phyloP scores from a whole-genome alignment of 2,329 filamentous ascomycete genomes.

The Clonostachys solani region DNA sequence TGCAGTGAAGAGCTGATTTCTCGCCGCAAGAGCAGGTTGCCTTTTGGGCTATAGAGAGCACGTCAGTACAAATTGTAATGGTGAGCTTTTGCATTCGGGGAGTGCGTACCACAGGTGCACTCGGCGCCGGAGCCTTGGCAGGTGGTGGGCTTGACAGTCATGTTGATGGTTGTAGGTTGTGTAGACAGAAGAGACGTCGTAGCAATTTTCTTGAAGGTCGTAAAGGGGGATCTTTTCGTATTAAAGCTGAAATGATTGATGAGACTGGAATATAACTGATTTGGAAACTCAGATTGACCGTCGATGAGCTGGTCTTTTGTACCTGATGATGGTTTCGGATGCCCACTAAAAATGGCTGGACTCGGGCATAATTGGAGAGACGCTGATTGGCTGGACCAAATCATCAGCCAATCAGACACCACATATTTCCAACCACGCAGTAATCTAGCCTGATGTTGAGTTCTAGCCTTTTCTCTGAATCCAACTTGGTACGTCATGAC shows the following conservation, averaged over 20 bases:
- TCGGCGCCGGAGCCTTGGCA: constrained; percentile 52
- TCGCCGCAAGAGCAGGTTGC: constrained; percentile 86
- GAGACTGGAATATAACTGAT: too few relatives aligned
- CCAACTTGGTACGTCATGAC: background rate
- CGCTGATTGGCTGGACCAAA: background rate
- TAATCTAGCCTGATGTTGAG: background rate
- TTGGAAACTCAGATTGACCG: too few relatives aligned
- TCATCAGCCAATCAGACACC: too few relatives aligned
- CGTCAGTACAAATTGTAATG: constrained; percentile 4
- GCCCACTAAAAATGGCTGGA: background rate
- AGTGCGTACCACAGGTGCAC: constrained; percentile 53
- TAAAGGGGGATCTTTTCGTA: background rate
- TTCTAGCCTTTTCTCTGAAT: background rate
- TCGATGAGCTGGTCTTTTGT: background rate
- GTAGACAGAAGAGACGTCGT: too few relatives aligned
- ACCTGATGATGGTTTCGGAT: background rate
- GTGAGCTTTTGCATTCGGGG: background rate
- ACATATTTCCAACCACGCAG: background rate
- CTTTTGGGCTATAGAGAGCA: constrained; percentile 43
- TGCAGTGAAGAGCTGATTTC: constrained; percentile 81
- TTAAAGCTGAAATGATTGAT: background rate
- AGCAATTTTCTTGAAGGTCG: too few relatives aligned
- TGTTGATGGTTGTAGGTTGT: constrained; percentile 12
- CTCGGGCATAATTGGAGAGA: too few relatives aligned
- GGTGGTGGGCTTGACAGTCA: constrained; percentile 36